Percentiles rank a stretch among this genome's conserved stretches.
Evolutionary conservation across 768 basidiomycete species (phyloP).

Genomic region (Suillus hirtellus): DNA sequence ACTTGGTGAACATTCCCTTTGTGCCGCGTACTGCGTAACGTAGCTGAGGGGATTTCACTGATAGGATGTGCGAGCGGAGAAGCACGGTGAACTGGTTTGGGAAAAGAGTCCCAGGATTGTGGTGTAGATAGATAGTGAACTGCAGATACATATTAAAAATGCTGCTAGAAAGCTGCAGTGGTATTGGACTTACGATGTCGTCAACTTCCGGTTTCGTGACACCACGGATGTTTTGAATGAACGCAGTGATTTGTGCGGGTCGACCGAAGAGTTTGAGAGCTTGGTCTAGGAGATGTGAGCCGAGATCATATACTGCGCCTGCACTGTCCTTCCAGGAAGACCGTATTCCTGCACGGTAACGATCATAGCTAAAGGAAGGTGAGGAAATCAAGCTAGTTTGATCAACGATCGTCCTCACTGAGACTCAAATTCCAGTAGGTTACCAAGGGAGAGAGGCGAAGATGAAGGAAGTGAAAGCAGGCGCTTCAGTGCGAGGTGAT

Average conservation of each 20-base stretch:
- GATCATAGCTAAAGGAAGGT: constrained; percentile 57
- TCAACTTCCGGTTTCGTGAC: constrained; percentile 65
- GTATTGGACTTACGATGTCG: constrained; percentile 50
- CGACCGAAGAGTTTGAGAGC: constrained; percentile 73
- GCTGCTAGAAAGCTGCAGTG: neutral
- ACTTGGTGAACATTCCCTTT: constrained; percentile 71
- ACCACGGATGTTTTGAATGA: constrained; percentile 69
- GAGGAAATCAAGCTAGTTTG: neutral
- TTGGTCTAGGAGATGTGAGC: constrained; percentile 81
- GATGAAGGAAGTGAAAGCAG: constrained; percentile 55
- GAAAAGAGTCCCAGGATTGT: constrained; percentile 38
- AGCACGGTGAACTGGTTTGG: constrained; percentile 64
- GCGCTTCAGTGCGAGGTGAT: constrained; percentile 65
- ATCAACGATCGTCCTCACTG: constrained; percentile 45
- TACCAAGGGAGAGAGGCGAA: constrained; percentile 56
- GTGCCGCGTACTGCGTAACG: constrained; percentile 75
- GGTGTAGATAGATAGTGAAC: constrained; percentile 59
- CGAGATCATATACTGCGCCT: constrained; percentile 76
- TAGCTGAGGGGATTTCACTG: constrained; percentile 62
- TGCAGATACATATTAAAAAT: constrained; percentile 19
- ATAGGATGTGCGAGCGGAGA: constrained; percentile 68
- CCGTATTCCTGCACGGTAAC: constrained; percentile 64
- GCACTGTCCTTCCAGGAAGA: constrained; percentile 80
- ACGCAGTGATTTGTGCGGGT: constrained; percentile 66
- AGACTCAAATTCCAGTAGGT: constrained; percentile 71